These are phyloP conservation scores for Calonectria ilicicola DNA, from an alignment of 2,329 filamentous ascomycete species.

Conservation along the genomic window DNA sequence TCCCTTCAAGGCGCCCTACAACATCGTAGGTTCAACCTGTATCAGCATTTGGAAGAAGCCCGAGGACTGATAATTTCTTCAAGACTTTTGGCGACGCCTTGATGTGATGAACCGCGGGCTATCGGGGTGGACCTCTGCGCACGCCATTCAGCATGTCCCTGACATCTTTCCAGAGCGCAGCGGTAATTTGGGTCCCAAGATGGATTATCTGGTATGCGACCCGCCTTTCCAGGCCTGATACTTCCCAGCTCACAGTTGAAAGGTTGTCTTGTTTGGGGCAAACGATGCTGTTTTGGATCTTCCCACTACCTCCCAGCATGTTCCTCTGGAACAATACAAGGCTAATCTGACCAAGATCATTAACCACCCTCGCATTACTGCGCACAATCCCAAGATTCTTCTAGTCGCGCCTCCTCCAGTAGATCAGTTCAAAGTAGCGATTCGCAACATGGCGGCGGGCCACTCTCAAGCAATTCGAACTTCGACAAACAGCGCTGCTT, in stretches of 20 bases:
- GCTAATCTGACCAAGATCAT: slow-evolving; percentile 79
- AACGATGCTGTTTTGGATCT: slow-evolving; percentile 85
- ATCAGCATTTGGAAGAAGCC: background rate
- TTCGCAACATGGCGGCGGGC: slow-evolving; percentile 60
- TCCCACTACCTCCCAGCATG: slow-evolving; percentile 75
- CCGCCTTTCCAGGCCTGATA: background rate
- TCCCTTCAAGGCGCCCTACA: slow-evolving; percentile 80
- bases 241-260: slow-evolving; percentile 31
- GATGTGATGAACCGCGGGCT: slow-evolving; percentile 93
- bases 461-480: slow-evolving; percentile 57
- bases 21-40: slow-evolving; percentile 62
- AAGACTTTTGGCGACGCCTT: slow-evolving; percentile 80
- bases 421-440: slow-evolving; percentile 76
- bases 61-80: background rate
- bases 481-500: slow-evolving; percentile 62
- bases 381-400: slow-evolving; percentile 79
- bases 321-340: slow-evolving; percentile 81
- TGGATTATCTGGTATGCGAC: slow-evolving; percentile 73
- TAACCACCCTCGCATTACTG: slow-evolving; percentile 75
- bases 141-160: slow-evolving; percentile 77
- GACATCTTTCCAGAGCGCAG: slow-evolving; percentile 77
- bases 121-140: slow-evolving; percentile 85
- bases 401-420: slow-evolving; percentile 86
- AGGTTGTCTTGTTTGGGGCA: slow-evolving; percentile 87
- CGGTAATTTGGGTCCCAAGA: slow-evolving; percentile 62